These are phyloP conservation scores for Yueomyces sinensis DNA, from an alignment of 805 yeast species.

Conservation along the genomic window DNA sequence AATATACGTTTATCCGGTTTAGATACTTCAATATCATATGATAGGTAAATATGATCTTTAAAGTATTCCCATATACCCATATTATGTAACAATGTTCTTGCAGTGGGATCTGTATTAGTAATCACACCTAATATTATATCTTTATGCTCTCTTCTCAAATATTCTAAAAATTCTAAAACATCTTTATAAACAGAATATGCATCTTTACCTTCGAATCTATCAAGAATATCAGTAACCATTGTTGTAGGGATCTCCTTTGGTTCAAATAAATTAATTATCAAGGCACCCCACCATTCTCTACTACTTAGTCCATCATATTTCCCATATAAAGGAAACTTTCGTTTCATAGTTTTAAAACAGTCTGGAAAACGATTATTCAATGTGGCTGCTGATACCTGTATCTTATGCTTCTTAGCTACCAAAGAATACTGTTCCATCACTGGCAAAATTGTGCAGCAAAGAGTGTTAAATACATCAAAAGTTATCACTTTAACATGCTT, in stretches of 20 bases:
- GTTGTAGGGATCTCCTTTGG: conserved; percentile 21
- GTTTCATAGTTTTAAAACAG: conserved; percentile 25
- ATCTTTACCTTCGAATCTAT: conserved; percentile 34
- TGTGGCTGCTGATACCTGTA: conserved; percentile 18
- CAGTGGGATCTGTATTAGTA: conserved; percentile 52
- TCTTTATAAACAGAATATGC: conserved; percentile 46
- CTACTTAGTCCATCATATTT: conserved; percentile 25
- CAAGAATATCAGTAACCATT: conserved; percentile 34
- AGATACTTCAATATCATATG: conserved; percentile 40
- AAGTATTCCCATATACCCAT: conserved; percentile 34
- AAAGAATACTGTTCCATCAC: conserved; percentile 40
- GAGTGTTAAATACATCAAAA: conserved; percentile 57
- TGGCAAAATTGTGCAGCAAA: conserved; percentile 43
- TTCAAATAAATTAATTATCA: conserved; percentile 32
- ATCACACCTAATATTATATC: conserved; percentile 32
- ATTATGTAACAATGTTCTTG: conserved; percentile 31
- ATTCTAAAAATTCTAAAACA: conserved; percentile 32
- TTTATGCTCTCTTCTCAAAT: conserved; percentile 18
- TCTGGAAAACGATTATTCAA: conserved; percentile 19
- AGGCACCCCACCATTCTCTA: conserved; percentile 44
- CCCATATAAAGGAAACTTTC: conserved; percentile 51
- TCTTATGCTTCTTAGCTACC: conserved; percentile 34
- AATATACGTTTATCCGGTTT: conserved; percentile 44
- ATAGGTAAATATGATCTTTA: conserved; percentile 30
- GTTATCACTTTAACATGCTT: conserved; percentile 30